Conservation (phyloP, 805 yeast species). For the Metschnikowia corniflorae region DNA sequence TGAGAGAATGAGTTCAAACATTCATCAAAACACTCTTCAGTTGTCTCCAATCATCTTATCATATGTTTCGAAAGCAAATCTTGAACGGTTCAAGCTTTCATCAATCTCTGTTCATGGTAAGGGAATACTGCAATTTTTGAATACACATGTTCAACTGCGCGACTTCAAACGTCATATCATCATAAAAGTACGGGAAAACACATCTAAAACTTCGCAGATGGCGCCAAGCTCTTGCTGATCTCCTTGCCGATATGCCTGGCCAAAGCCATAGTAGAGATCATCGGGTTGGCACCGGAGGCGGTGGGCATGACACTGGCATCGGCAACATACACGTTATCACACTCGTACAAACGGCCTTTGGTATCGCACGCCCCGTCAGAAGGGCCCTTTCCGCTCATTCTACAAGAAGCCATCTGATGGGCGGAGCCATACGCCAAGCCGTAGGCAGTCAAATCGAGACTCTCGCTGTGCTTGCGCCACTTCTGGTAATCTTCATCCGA, state of each 20-base stretch:
- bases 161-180: too few relatives aligned
- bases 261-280: constrained; percentile 47
- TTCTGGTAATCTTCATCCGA: constrained; percentile 41
- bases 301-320: constrained; percentile 50
- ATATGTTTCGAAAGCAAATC: too few relatives aligned
- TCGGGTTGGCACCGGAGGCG: constrained; percentile 54
- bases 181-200: too few relatives aligned
- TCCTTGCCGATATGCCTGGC: constrained; percentile 42
- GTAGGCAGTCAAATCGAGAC: constrained; percentile 26
- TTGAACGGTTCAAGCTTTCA: too few relatives aligned
- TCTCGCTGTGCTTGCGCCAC: constrained; percentile 31
- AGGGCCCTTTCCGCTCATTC: constrained; percentile 49
- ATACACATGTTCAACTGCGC: too few relatives aligned
- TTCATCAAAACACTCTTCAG: too few relatives aligned
- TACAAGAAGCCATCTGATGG: constrained; percentile 52
- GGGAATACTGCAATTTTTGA: too few relatives aligned
- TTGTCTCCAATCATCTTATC: too few relatives aligned
- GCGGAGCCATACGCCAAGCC: constrained; percentile 43
- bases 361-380: constrained; percentile 41
- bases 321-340: constrained; percentile 46
- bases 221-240: constrained; percentile 32
- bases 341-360: constrained; percentile 46
- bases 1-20: too few relatives aligned
- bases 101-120: too few relatives aligned
- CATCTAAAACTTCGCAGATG: constrained; percentile 25